A percentile compares a stretch with the other conserved stretches of the same genome.
These are phyloP conservation scores for Colletotrichum limetticola DNA, from an alignment of 2,329 filamentous ascomycete genomes.

Conservation along the genomic window DNA sequence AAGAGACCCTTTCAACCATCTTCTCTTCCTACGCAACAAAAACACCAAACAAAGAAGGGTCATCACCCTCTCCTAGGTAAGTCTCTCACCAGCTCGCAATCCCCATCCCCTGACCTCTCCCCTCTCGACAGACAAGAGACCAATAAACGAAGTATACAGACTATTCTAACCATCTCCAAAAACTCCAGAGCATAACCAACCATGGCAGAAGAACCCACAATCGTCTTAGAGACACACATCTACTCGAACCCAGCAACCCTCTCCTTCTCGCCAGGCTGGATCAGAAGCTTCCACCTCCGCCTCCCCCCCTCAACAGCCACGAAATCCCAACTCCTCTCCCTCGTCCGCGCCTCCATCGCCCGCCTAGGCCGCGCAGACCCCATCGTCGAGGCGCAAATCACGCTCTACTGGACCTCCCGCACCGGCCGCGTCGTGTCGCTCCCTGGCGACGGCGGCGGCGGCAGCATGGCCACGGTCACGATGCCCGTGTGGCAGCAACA, in stretches of 20 bases:
- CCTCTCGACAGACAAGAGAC: too few species aligned
- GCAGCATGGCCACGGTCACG: background rate
- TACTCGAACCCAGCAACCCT: background rate
- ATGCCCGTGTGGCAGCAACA: conserved; percentile 15
- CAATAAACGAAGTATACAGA: background rate
- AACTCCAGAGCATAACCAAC: background rate
- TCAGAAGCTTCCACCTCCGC: conserved; percentile 18
- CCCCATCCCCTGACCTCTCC: too few species aligned
- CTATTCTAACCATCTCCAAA: background rate
- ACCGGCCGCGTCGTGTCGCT: conserved; percentile 15
- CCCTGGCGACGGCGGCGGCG: background rate
- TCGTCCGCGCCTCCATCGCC: conserved; percentile 2
- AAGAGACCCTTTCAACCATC: background rate
- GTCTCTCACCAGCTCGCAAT: background rate
- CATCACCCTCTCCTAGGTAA: background rate
- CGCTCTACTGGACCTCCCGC: conserved; percentile 23
- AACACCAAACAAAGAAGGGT: background rate
- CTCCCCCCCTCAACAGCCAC: background rate
- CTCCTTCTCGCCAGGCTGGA: background rate
- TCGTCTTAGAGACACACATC: conserved; percentile 26
- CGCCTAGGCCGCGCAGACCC: conserved; percentile 24
- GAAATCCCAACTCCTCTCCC: conserved; percentile 15
- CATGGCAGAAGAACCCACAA: background rate
- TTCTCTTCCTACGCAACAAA: background rate
- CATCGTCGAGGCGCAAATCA: conserved; percentile 21